Evolutionary conservation across 148 eudicot species (phyloP), one percentile per base, ranked within the genome.

Genomic region (Amaranthus cruentus): DNA sequence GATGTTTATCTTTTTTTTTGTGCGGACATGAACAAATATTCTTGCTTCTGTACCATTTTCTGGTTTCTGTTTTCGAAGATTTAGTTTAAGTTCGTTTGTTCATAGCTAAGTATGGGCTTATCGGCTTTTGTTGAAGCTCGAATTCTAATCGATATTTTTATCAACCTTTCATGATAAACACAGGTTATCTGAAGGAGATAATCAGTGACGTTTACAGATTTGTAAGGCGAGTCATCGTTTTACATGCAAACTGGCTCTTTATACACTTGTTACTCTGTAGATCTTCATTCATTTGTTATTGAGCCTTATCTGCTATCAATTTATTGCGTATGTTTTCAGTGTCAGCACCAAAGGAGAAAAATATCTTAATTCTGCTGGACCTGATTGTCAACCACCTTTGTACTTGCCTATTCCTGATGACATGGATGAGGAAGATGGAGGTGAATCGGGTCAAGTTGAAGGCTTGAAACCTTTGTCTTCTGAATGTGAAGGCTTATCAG

Each of bases 181-280:
- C 90, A 91, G 97, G 84, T 76, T 89, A 83, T 82, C 74, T 91
- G 86, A 80, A 79, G 48, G 94, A 91, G 83, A 86, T 83, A 66
- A 69, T 83, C 48, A 78, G 75, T 70, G 90, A 87, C 58, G 21
- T 81, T 62, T 89, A 82, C 80, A 85, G 83, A 83, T 62, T 85
- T 76, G 85, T 88, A 56, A 80, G 94, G 97, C 89, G 71, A 52
- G 71, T 68, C 70, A 48, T 62, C 46, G 44, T 11, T 14, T 3
- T 52, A 7, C 13, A 48, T 52, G 7, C 42, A 15, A 69, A 43
- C 61, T 8, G 46, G 56, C 3, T 55, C 58, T 9, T 51, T 18
- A 49, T 49, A 28, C 14, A 10, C 61, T 62, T 12, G 70, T 61
- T 21, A 47, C 42, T 49, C 48, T 15, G 50, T 54, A 44, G 62